Evolutionary conservation across 106 monocot species (phyloP).

Genomic region (Allium cepa): DNA sequence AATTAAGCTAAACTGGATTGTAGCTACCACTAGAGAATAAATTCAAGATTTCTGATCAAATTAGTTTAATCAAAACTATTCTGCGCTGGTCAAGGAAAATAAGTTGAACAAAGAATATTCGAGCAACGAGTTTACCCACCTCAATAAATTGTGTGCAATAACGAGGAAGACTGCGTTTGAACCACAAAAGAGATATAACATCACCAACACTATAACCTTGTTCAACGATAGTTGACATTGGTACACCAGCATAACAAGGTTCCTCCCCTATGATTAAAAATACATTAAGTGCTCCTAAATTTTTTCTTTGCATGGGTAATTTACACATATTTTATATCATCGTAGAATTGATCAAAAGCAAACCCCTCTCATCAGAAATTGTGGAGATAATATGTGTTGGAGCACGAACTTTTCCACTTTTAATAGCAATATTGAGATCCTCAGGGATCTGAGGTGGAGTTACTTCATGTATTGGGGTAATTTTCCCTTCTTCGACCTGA

Average conservation of each 20-base stretch:
- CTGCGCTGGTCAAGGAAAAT: neutral
- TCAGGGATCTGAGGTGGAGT: conserved; percentile 90
- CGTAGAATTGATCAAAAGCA: conserved; percentile 6
- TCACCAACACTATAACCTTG: conserved; percentile 85
- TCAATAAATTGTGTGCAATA: conserved; percentile 98
- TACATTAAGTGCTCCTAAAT: neutral
- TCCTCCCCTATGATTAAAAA: conserved; percentile 68
- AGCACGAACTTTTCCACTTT: conserved; percentile 98
- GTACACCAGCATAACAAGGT: conserved; percentile 95
- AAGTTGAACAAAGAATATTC: neutral
- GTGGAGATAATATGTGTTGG: conserved; percentile 99
- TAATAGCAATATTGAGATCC: conserved; percentile 82
- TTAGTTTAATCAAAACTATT: neutral
- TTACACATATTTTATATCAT: neutral
- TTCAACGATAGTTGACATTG: conserved; percentile 97
- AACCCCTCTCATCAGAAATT: conserved; percentile 98
- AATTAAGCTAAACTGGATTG: neutral
- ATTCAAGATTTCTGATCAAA: neutral
- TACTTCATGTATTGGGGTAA: conserved; percentile 55
- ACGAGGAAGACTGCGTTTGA: conserved; percentile 95
- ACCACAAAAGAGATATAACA: conserved; percentile 95
- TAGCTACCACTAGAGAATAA: neutral
- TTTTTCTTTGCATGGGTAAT: too few species aligned
- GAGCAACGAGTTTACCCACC: conserved; percentile 24
- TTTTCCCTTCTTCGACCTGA: conserved; percentile 91